Evolutionary conservation across 1,139 yeast genomes (phyloP).

Genomic region (Lodderomyces pseudojiufengensis): DNA sequence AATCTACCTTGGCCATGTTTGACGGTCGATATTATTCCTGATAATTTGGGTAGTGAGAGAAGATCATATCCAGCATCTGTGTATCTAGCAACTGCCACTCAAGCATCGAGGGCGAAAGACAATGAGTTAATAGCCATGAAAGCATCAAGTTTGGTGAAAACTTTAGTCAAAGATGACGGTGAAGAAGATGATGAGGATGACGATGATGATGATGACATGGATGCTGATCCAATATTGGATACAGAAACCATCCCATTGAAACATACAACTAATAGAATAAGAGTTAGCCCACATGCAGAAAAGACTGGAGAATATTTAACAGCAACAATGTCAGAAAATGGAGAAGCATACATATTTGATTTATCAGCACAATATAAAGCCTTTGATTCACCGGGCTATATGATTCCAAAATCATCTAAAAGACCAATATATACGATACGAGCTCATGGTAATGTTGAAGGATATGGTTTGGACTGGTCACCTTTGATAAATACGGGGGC

Average conservation of each 20-base stretch:
- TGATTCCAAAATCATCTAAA: slow-evolving; percentile 72
- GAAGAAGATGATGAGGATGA: slow-evolving; percentile 66
- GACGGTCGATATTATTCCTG: slow-evolving; percentile 86
- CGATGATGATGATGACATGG: slow-evolving; percentile 64
- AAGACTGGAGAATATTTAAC: slow-evolving; percentile 78
- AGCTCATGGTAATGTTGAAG: slow-evolving; percentile 93
- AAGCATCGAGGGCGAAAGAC: slow-evolving; percentile 82
- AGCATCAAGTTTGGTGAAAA: slow-evolving; percentile 75
- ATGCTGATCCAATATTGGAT: slow-evolving; percentile 81
- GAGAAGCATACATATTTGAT: slow-evolving; percentile 86
- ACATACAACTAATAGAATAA: slow-evolving; percentile 83
- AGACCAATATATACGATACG: slow-evolving; percentile 83
- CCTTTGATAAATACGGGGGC: slow-evolving; percentile 79
- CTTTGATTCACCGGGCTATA: slow-evolving; percentile 82
- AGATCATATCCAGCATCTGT: slow-evolving; percentile 86
- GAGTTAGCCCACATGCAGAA: slow-evolving; percentile 79
- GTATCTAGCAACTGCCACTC: slow-evolving; percentile 89
- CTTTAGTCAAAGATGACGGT: slow-evolving; percentile 75
- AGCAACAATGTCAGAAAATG: slow-evolving; percentile 86
- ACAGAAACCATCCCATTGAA: slow-evolving; percentile 73
- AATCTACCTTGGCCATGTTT: slow-evolving; percentile 97
- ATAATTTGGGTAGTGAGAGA: slow-evolving; percentile 81
- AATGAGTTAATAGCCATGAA: slow-evolving; percentile 85
- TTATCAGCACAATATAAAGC: slow-evolving; percentile 72
- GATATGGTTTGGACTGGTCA: slow-evolving; percentile 97